Evolutionary conservation across 352 stramenopile species (phyloP), one percentile per base, ranked within the genome.

Genomic region (Globisporangium yorkense): DNA sequence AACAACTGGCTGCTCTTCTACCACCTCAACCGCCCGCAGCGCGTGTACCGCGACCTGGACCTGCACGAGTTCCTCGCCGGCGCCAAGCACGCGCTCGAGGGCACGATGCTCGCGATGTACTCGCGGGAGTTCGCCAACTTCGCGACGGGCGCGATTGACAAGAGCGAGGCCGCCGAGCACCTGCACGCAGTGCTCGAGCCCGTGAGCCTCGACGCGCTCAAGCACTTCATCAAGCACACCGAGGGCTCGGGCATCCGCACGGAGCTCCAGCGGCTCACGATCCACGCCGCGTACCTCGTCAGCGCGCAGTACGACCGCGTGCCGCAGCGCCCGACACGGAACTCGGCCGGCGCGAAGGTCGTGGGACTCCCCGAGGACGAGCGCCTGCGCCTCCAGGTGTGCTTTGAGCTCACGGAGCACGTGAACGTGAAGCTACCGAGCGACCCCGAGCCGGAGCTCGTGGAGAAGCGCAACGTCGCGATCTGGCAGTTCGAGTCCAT

Each of bases 401-500:
- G 39, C 27, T 48, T 57, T 7, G 37, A 57, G 39, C 21, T 50
- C 52, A 57, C 43, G 1, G 52, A 57, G 39, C 52, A 57, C 21
- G 27, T 57, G 39, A 57, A 49, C 39, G 39, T 57, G 24, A 48
- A 57, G 39, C 39, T 50, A 12, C 51, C 39, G 33, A 31, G 45
- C 6, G 49, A 54, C 33, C 31, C 40, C 2, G 52, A 57, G 29
- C 39, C 39, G 0, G 37, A 50, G 24, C 21, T 49, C 10, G n/a
- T 57, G 12, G n/a, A 27, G 43, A 57, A 57, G 40, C 31, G 27
- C 13, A 57, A 57, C 52, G 24, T 40, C 24, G 31, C 52, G 52
- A 40, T 57, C 21, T 81, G 67, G 69, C 62, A 68, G 37, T 84
- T 84, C 39, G 72, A 78, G 61, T 81, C 74, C 16, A 45, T 71